Evolutionary conservation across 2,329 filamentous ascomycete species (phyloP).

Genomic region (Claviceps sp.): DNA sequence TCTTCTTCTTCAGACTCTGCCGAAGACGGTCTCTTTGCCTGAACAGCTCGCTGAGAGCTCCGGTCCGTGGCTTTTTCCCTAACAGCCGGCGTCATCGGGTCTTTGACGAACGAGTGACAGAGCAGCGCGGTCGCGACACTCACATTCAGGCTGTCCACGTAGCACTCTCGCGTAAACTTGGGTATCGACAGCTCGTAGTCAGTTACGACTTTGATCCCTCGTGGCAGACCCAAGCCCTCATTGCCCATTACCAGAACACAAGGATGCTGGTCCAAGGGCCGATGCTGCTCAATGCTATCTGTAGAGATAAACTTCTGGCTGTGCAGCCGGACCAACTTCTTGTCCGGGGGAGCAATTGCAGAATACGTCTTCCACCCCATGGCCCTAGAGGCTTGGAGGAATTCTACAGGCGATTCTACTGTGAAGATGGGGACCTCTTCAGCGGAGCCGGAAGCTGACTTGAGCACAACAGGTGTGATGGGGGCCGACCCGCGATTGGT

Average conservation of each 20-base stretch:
- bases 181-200: slow-evolving; percentile 55
- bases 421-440: slow-evolving; percentile 67
- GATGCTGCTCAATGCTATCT: slow-evolving; percentile 32
- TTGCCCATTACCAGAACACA: slow-evolving; percentile 73
- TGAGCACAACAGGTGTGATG: slow-evolving; percentile 65
- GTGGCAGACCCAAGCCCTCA: slow-evolving; percentile 63
- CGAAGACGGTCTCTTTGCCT: neutral
- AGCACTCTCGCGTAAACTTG: slow-evolving; percentile 35
- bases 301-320: slow-evolving; percentile 34
- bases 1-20: neutral
- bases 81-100: neutral
- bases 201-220: slow-evolving; percentile 48
- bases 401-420: slow-evolving; percentile 51
- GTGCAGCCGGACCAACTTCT: slow-evolving; percentile 20
- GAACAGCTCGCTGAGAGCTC: neutral
- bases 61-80: neutral
- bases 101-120: slow-evolving; percentile 52
- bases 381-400: slow-evolving; percentile 52
- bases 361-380: slow-evolving; percentile 78
- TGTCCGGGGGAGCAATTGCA: slow-evolving; percentile 41
- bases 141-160: slow-evolving; percentile 85
- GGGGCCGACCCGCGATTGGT: slow-evolving; percentile 61
- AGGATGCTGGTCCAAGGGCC: slow-evolving; percentile 46
- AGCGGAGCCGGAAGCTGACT: slow-evolving; percentile 77
- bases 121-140: slow-evolving; percentile 75